Evolutionary conservation across 164 flowering plant species (phyloP), one percentile per base, ranked within the genome.

Genomic region (Protea cynaroides): DNA sequence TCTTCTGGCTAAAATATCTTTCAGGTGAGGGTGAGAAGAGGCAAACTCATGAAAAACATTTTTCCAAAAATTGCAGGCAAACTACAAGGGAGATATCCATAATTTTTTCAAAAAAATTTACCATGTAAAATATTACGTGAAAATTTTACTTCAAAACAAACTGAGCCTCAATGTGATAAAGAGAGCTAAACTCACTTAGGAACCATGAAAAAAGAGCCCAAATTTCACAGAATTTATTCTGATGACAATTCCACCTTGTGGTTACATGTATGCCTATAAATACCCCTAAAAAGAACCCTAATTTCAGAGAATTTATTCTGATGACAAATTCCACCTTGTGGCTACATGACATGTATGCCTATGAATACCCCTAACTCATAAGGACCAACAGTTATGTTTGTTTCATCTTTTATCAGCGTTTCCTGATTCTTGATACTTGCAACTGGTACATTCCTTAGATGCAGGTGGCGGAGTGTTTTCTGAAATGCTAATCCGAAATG

Each of bases 401-500:
- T 53, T 25, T 71, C 74, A 71, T 22, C 24, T 78, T 44, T 80
- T 72, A 47, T 75, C 80, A 38, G 69, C 44, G 44, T 54, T 71
- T 34, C 56, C 69, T 25, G 80, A 56, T 59, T 63, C 70, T 73
- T 68, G 76, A 50, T 64, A 25, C 53, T 4, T 74, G 74, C 82
- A 80, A 11, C 43, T 76, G 1, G 73, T 69, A 75, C 83, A 80
- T n/a, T 82, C 72, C 12, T 54, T 57, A 50, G 68, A 46, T 61
- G 80, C 68, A 47, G 81, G 69, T 44, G 85, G 69, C n/a, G 82
- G 58, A 1, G 61, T 25, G 49, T 40, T 46, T 44, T 82, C 88
- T 1, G 77, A 74, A 46, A 86, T 65, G 61, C 55, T 84, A 56
- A 90, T 78, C 37, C 92, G 81, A 52, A 83, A 62, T 13, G 96